Evolutionary conservation across 352 stramenopile genomes (phyloP).

Genomic region (Plasmopara muralis): DNA sequence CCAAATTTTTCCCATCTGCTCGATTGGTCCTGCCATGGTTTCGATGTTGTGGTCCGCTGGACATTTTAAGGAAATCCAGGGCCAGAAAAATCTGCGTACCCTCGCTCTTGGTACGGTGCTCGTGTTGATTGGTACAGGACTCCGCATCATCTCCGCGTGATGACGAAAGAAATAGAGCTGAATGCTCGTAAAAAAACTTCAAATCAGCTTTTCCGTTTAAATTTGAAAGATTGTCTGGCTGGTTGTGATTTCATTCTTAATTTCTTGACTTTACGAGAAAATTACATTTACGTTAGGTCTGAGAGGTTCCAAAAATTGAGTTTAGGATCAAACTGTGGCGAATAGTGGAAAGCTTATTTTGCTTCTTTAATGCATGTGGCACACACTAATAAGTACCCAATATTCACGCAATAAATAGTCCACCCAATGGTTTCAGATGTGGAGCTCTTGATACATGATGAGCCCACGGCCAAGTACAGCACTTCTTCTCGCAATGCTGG

Average conservation of each 20-base stretch:
- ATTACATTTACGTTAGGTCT: too few relatives aligned
- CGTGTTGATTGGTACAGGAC: slow-evolving; percentile 59
- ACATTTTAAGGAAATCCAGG: slow-evolving; percentile 82
- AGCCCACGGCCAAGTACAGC: slow-evolving; percentile 24
- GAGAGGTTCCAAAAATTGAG: too few relatives aligned
- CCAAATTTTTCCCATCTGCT: slow-evolving; percentile 74
- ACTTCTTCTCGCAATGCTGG: neutral
- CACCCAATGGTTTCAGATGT: neutral
- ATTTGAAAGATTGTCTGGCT: too few relatives aligned
- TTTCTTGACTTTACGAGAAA: too few relatives aligned
- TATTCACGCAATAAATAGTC: neutral
- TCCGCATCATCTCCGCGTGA: slow-evolving; percentile 55
- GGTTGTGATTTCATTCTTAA: too few relatives aligned
- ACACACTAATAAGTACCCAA: too few relatives aligned
- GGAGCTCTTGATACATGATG: slow-evolving; percentile 7
- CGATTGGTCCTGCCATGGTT: slow-evolving; percentile 74
- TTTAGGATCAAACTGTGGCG: too few relatives aligned
- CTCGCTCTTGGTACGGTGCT: slow-evolving; percentile 54
- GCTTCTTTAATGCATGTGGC: too few relatives aligned
- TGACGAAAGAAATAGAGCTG: neutral
- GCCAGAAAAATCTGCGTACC: slow-evolving; percentile 46
- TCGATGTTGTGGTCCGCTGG: slow-evolving; percentile 80
- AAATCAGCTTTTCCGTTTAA: neutral
- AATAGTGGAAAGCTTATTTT: too few relatives aligned
- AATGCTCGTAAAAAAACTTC: neutral